Percentiles rank a stretch among this genome's conserved stretches.
Evolutionary conservation across 768 basidiomycete species (phyloP).

Genomic region (Suillus placidus): DNA sequence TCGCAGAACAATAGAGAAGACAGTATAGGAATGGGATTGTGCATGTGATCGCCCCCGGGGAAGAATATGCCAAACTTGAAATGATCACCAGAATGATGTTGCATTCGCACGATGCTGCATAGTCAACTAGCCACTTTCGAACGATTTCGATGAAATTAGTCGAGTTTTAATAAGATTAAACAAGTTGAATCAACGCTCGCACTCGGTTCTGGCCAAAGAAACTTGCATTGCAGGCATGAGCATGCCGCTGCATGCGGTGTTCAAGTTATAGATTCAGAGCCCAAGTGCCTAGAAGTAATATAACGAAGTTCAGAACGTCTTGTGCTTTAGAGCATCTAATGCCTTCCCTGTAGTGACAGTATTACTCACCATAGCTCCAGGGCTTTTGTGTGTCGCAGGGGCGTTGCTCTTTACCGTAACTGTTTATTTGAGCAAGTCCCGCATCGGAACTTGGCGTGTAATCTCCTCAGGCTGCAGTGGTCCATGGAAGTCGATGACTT

Average conservation of each 20-base stretch:
- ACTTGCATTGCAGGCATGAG: neutral
- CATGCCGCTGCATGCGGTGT: neutral
- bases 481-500: neutral
- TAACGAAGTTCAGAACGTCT: neutral
- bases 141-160: neutral
- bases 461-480: neutral
- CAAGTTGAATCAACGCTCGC: neutral
- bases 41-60: neutral
- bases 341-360: neutral
- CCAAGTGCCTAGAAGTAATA: neutral
- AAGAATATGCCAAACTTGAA: neutral
- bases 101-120: neutral
- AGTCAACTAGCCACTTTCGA: neutral
- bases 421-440: neutral
- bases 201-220: neutral
- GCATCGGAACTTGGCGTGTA: neutral
- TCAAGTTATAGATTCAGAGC: neutral
- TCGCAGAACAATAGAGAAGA: conserved; percentile 1
- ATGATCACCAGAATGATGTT: neutral
- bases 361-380: neutral
- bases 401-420: neutral
- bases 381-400: neutral
- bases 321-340: neutral
- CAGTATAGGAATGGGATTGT: neutral
- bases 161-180: neutral